Conservation (phyloP, 208 protist species). For the Leishmania braziliensis region DNA sequence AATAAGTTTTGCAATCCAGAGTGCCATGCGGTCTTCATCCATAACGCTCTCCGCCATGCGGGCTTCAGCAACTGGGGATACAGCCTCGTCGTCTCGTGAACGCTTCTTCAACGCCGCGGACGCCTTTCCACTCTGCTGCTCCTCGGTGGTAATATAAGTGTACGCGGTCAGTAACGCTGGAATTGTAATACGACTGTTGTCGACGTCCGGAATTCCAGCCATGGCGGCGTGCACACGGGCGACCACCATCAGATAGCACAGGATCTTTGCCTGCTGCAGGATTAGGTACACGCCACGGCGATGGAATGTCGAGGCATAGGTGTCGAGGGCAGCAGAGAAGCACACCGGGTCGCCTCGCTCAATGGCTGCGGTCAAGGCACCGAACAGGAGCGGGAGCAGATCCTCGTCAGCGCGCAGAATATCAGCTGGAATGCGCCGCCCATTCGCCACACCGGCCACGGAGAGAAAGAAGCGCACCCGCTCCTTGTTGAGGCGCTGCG, state of each 20-base stretch:
- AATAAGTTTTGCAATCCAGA: constrained; percentile 76
- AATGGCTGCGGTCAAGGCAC: constrained; percentile 46
- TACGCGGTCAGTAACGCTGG: constrained; percentile 58
- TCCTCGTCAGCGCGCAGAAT: constrained; percentile 52
- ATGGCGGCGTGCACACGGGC: constrained; percentile 65
- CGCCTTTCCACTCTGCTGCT: neutral
- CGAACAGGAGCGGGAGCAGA: constrained; percentile 54
- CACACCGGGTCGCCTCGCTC: constrained; percentile 49
- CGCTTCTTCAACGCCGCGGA: constrained; percentile 23
- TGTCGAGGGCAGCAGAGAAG: constrained; percentile 55
- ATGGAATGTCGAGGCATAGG: constrained; percentile 45
- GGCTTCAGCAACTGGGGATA: neutral
- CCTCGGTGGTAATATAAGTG: constrained; percentile 26
- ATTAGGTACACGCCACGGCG: constrained; percentile 78
- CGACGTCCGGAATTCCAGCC: constrained; percentile 35
- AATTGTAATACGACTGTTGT: constrained; percentile 79
- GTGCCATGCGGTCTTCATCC: constrained; percentile 67
- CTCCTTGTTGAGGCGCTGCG: constrained; percentile 78
- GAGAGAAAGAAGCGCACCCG: constrained; percentile 77
- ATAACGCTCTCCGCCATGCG: constrained; percentile 32
- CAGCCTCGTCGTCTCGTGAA: constrained; percentile 6
- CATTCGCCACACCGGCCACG: constrained; percentile 62
- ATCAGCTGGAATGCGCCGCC: constrained; percentile 47
- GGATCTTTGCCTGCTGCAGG: constrained; percentile 56
- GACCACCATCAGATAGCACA: constrained; percentile 70